Evolutionary conservation across 1,139 yeast species (phyloP), one percentile per base, ranked within the genome.

Genomic region (Zygosaccharomyces sapae): DNA sequence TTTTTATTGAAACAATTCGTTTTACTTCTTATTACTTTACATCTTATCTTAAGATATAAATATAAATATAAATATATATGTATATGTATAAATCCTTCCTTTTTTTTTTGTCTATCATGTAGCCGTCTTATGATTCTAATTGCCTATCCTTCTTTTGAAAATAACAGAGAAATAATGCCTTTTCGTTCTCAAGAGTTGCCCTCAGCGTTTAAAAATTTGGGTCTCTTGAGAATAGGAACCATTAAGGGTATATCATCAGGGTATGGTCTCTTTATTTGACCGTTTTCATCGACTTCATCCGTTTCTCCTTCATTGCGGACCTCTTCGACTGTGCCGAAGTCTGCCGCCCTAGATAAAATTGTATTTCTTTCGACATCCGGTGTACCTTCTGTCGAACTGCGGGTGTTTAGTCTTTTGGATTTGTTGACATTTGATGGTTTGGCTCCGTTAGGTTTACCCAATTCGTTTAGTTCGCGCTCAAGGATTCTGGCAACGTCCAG

Each of bases 401-500:
- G 13, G n/a, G 35, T 27, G 12, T 29, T 33, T 18, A 29, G 4
- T n/a, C 34, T 36, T 18, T 31, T 43, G 31, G 24, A 33, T 7
- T 24, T 39, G 13, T 24, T 40, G 12, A 7, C 3, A 20, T 13
- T 24, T n/a, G 13, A n/a, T 24, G 25, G 29, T 25, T 43, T 33
- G 19, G 19, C n/a, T 44, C 40, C 13, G 9, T 22, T 16, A 10
- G 45, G 27, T 31, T 39, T 20, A 38, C 45, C 24, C 49, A 58
- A 63, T 13, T 59, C 62, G 12, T 50, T 52, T 13, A 62, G 46
- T 20, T 57, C 61, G 2, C 46, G 43, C 44, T 63, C 68, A 20
- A 63, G 54, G 4, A 50, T 49, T 13, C 63, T 55, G 13, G 68
- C 65, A 6, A 55, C 51, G 35, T 62, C 66, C 27, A 60, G 47